Evolutionary conservation across 2,329 filamentous ascomycete genomes (phyloP).

Genomic region (Stagonosporopsis rhizophila): DNA sequence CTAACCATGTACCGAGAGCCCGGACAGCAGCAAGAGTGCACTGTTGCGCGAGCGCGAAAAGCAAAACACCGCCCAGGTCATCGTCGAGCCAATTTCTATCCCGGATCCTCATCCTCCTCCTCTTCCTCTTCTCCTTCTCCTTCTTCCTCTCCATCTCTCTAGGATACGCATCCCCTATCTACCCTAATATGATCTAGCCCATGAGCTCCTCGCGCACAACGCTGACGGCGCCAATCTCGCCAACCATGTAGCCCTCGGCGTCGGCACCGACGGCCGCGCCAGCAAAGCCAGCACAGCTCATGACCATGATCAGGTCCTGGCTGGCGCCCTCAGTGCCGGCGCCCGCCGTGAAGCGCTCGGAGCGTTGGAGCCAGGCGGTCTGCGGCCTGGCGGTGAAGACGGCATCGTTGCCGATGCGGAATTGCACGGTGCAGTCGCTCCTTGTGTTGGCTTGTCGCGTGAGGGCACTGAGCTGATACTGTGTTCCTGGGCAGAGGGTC

Average conservation of each 20-base stretch:
- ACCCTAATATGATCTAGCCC: too few species aligned
- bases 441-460: constrained; percentile 26
- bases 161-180: too few species aligned
- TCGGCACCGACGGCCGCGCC: constrained; percentile 25
- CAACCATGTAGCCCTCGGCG: constrained; percentile 26
- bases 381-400: constrained; percentile 29
- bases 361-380: constrained; percentile 20
- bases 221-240: constrained; percentile 15
- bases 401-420: constrained; percentile 21
- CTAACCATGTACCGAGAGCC: constrained; percentile 15
- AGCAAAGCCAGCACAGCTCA: constrained; percentile 30
- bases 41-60: constrained; percentile 4
- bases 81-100: constrained; percentile 11
- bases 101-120: background rate
- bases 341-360: constrained; percentile 30
- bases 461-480: constrained; percentile 26
- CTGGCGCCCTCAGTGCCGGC: constrained; percentile 26
- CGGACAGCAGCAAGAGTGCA: background rate
- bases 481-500: constrained; percentile 35
- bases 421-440: constrained; percentile 29
- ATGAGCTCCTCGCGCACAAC: background rate
- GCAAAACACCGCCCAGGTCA: constrained; percentile 4
- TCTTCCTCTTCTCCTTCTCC: constrained; percentile 1
- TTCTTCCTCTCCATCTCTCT: background rate
- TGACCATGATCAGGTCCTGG: constrained; percentile 28